Evolutionary conservation across 768 basidiomycete genomes (phyloP).

Genomic region (Termitomyces sp.): DNA sequence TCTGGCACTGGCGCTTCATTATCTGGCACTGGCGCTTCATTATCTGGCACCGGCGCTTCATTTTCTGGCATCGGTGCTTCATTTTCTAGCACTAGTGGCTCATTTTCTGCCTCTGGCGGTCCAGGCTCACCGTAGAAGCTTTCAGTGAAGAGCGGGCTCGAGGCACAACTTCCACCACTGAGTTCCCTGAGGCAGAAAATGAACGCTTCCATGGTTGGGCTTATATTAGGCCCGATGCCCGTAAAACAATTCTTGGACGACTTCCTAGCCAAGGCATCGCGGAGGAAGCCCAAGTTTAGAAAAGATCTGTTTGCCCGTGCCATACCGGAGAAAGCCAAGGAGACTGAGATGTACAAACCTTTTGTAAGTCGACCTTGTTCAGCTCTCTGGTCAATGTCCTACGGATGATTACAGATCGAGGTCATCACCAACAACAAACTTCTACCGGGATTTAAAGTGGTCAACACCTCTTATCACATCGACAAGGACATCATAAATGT

Average conservation of each 20-base stretch:
- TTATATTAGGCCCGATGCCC: conserved; percentile 6
- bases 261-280: neutral
- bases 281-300: neutral
- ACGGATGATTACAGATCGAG: neutral
- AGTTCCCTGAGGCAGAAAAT: neutral
- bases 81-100: too few species aligned
- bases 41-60: too few species aligned
- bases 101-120: too few species aligned
- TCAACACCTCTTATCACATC: conserved; percentile 7
- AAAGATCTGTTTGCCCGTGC: neutral
- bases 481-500: neutral
- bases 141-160: neutral
- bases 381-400: neutral
- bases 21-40: too few species aligned
- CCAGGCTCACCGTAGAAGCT: neutral
- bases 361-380: neutral
- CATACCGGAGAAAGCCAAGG: neutral
- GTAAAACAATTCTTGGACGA: conserved; percentile 1
- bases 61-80: too few species aligned
- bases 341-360: conserved; percentile 1
- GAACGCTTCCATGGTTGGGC: neutral
- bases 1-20: too few species aligned
- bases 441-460: conserved; percentile 5
- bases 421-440: neutral
- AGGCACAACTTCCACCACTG: neutral